phyloP scores from a whole-genome alignment of 805 yeast species.

The Pichia cabralensis region DNA sequence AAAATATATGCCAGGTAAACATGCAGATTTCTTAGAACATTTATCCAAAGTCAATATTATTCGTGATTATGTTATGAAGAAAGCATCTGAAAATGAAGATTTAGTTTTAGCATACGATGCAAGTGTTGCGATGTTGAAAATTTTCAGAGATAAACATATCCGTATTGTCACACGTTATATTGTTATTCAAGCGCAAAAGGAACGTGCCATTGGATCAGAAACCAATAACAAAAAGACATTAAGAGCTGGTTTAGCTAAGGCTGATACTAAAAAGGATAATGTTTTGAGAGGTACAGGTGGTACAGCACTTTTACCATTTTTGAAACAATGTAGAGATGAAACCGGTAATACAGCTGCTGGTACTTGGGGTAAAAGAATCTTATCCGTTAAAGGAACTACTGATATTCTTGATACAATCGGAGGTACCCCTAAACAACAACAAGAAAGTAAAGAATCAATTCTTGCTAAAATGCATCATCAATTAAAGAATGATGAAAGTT shows the following conservation, averaged over 20 bases:
- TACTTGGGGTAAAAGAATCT: constrained; percentile 73
- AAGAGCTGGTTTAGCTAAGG: constrained; percentile 56
- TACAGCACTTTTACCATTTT: constrained; percentile 79
- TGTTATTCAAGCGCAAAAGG: constrained; percentile 63
- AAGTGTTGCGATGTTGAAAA: constrained; percentile 77
- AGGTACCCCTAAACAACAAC: no score
- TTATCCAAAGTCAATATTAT: constrained; percentile 49
- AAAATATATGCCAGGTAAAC: constrained; percentile 81
- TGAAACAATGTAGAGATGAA: constrained; percentile 93
- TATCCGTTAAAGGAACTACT: constrained; percentile 19
- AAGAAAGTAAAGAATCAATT: not conserved
- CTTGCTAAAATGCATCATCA: no score
- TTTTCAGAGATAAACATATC: constrained; percentile 86
- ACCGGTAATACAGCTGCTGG: constrained; percentile 93
- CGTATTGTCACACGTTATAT: constrained; percentile 87
- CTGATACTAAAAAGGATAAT: constrained; percentile 28
- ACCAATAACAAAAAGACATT: constrained; percentile 34
- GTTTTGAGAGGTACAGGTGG: constrained; percentile 89
- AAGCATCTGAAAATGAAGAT: constrained; percentile 36
- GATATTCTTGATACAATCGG: no score
- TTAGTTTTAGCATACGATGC: constrained; percentile 74
- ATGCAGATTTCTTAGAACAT: constrained; percentile 60
- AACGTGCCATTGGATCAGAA: constrained; percentile 39
- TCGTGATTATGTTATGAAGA: constrained; percentile 48
- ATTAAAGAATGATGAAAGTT: no score